phyloP scores from a whole-genome alignment of 2,329 filamentous ascomycete species.

The Sarocladiaceae sp. region DNA sequence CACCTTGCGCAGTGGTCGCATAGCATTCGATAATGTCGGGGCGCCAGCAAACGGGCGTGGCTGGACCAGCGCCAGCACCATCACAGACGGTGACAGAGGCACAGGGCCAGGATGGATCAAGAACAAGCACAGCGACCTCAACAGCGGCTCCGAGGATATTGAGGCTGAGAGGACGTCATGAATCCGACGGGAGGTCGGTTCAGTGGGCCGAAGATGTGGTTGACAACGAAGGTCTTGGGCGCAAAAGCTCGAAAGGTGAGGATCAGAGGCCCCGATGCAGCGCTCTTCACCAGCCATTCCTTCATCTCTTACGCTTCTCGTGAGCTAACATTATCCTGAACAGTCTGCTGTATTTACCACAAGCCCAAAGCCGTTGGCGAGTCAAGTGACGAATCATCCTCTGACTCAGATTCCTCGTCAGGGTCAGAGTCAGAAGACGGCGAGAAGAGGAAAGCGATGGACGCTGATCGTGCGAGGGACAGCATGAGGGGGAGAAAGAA shows the following conservation, averaged over 20 bases:
- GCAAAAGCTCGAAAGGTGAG: slow-evolving; percentile 88
- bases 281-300: too few species aligned
- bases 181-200: slow-evolving; percentile 54
- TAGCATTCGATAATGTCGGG: slow-evolving; percentile 22
- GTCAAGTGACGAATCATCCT: slow-evolving; percentile 63
- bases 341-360: slow-evolving; percentile 99
- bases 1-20: neutral
- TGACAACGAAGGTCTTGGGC: slow-evolving; percentile 90
- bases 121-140: slow-evolving; percentile 17
- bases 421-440: slow-evolving; percentile 19
- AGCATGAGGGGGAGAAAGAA: slow-evolving; percentile 6
- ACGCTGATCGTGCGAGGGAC: slow-evolving; percentile 20
- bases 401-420: slow-evolving; percentile 41
- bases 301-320: too few species aligned
- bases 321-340: neutral
- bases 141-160: slow-evolving; percentile 34
- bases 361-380: slow-evolving; percentile 75
- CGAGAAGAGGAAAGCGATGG: slow-evolving; percentile 25
- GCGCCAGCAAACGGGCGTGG: slow-evolving; percentile 18
- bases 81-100: slow-evolving; percentile 28
- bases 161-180: slow-evolving; percentile 44
- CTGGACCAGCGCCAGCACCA: slow-evolving; percentile 19
- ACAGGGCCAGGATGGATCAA: slow-evolving; percentile 11
- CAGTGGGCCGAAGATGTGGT: slow-evolving; percentile 91
- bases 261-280: too few species aligned